Evolutionary conservation across 2,329 filamentous ascomycete genomes (phyloP).

Genomic region (Aphanoascus verrucosus): DNA sequence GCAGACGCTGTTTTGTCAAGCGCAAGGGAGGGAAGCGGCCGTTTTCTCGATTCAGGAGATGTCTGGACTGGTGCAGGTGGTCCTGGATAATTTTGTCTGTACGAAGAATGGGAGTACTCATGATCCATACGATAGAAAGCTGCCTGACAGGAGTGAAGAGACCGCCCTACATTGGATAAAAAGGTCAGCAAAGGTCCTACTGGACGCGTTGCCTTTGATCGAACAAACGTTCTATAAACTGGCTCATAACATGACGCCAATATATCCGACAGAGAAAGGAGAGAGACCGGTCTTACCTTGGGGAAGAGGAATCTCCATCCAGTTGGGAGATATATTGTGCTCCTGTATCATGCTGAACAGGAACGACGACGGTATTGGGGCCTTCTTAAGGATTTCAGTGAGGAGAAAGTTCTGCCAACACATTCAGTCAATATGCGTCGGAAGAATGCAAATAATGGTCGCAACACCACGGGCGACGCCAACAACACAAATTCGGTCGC

Average conservation of each 20-base stretch:
- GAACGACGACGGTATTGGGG: slow-evolving; percentile 25
- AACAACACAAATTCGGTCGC: not conserved
- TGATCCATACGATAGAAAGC: slow-evolving; percentile 29
- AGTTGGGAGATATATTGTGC: slow-evolving; percentile 28
- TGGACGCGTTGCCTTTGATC: not conserved
- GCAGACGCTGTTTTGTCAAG: slow-evolving; percentile 19
- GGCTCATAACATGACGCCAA: not conserved
- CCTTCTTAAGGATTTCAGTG: slow-evolving; percentile 35
- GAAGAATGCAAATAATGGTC: not conserved
- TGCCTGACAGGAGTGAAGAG: slow-evolving; percentile 30
- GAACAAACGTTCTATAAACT: not conserved
- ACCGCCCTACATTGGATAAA: slow-evolving; percentile 25
- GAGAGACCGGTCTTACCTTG: slow-evolving; percentile 26
- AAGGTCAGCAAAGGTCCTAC: not conserved
- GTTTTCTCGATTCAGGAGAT: slow-evolving; percentile 19
- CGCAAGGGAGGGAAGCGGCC: slow-evolving; percentile 22
- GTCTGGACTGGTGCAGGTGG: slow-evolving; percentile 13
- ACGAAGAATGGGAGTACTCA: slow-evolving; percentile 19
- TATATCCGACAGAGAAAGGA: not conserved
- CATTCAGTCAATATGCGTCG: slow-evolving; percentile 3
- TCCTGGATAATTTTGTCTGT: slow-evolving; percentile 17
- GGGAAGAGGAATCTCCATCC: slow-evolving; percentile 35
- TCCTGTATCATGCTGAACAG: slow-evolving; percentile 32
- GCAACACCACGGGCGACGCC: not conserved
- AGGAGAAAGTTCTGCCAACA: slow-evolving; percentile 30